A percentile compares a stretch with the other conserved stretches of the same genome.
phyloP scores from a whole-genome alignment of 176 grass and related monocot genomes.

The Bothriochloa decipiens region DNA sequence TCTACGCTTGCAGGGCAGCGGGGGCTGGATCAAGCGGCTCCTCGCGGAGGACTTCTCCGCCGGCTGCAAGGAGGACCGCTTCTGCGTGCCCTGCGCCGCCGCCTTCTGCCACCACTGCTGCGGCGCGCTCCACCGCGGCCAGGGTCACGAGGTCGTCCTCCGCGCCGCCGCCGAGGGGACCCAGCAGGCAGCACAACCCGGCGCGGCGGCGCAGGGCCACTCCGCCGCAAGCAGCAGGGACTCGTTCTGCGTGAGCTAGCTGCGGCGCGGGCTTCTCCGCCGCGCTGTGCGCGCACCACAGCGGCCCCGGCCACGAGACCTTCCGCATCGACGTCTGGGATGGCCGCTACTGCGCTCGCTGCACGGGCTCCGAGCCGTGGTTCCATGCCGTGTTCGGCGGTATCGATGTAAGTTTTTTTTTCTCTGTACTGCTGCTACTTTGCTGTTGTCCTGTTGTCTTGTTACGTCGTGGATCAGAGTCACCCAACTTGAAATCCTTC shows the following conservation, averaged over 20 bases:
- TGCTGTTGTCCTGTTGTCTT: too few relatives aligned
- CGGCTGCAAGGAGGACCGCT: slow-evolving; percentile 11
- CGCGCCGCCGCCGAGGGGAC: neutral
- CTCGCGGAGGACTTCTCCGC: slow-evolving; percentile 21
- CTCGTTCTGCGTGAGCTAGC: slow-evolving; percentile 17
- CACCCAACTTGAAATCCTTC: too few relatives aligned
- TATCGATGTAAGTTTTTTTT: too few relatives aligned
- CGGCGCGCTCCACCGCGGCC: slow-evolving; percentile 9
- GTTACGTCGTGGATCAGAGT: too few relatives aligned
- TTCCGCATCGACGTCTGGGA: too few relatives aligned
- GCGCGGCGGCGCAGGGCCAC: neutral
- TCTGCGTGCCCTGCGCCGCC: slow-evolving; percentile 30
- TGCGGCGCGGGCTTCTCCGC: slow-evolving; percentile 21
- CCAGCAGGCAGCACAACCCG: neutral
- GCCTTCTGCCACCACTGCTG: slow-evolving; percentile 36
- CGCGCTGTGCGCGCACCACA: slow-evolving; percentile 18
- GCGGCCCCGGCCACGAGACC: too few relatives aligned
- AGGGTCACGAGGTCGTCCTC: slow-evolving; percentile 21
- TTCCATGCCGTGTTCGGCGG: too few relatives aligned
- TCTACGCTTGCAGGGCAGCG: neutral
- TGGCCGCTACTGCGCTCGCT: too few relatives aligned
- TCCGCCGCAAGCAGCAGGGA: neutral
- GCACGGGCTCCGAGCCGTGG: too few relatives aligned
- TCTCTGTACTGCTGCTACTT: too few relatives aligned
- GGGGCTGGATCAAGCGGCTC: neutral